Percentiles rank a stretch among this genome's conserved stretches.
Conservation (phyloP, 2,329 filamentous ascomycete species). For the Xylariaceae sp. region DNA sequence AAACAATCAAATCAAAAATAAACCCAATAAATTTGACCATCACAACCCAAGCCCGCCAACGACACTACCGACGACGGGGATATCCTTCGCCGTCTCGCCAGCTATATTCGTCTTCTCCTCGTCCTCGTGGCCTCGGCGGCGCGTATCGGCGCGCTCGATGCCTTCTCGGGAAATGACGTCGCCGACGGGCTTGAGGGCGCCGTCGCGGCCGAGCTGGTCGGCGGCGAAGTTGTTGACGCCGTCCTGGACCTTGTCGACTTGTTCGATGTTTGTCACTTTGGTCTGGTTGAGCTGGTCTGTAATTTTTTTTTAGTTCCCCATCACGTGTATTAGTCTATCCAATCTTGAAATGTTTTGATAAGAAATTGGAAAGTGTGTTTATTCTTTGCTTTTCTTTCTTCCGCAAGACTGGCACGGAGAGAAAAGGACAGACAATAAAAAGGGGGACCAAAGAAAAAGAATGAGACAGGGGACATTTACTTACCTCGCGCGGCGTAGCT, state of each 20-base stretch:
- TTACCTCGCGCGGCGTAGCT: slow-evolving; percentile 64
- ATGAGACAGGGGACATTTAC: slow-evolving; percentile 17
- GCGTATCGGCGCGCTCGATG: slow-evolving; percentile 58
- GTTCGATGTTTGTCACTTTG: slow-evolving; percentile 62
- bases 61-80: not conserved
- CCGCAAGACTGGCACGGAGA: too few relatives aligned
- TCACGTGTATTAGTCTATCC: too few relatives aligned
- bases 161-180: slow-evolving; percentile 59
- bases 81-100: not conserved
- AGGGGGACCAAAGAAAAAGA: not conserved
- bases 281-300: slow-evolving; percentile 62
- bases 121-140: slow-evolving; percentile 58
- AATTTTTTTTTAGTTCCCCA: slow-evolving; percentile 3
- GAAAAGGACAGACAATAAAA: not conserved
- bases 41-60: too few relatives aligned
- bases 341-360: too few relatives aligned
- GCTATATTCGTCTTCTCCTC: slow-evolving; percentile 9
- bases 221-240: slow-evolving; percentile 57
- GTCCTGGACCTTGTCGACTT: slow-evolving; percentile 65
- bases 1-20: not conserved
- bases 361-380: too few relatives aligned
- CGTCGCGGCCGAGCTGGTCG: slow-evolving; percentile 63
- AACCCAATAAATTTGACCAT: too few relatives aligned
- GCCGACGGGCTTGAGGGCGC: slow-evolving; percentile 58
- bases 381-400: too few relatives aligned